Base-by-base conservation (phyloP, 1,139 yeast species). In the Yamadazyma jaroonii region DNA sequence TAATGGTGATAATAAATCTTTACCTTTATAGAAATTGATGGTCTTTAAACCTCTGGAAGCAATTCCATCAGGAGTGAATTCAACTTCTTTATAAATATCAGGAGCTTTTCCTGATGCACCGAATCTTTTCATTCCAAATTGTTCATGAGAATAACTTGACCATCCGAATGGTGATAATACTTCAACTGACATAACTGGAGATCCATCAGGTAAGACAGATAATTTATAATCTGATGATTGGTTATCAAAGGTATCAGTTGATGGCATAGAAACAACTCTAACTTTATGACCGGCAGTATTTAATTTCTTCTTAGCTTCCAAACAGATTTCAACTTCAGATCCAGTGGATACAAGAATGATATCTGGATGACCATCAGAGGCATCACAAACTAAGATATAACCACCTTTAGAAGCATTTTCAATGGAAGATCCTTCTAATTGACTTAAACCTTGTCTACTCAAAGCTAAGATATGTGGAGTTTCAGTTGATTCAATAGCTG, bases 321-420 rank as follows among this genome's bases (percentile, higher is more conserved):
- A 81, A 44, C 87, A 74, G 50, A 92, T 67, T 42, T 81, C 69
- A 49, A 92, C 98, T 75, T 92, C 99, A 41, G 98, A 90, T 68
- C 99, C 99, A 41, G 97, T 86, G 36, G 97, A 76, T 47, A 85
- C 92, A 50, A 92, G 66, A 60, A 87, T 81, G 47, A 92, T 61
- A 53, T 86, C 88, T 38, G 97, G 86, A 49, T 76, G 69, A 40
- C 72, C 78, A 38, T 74, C 79, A 17, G 20, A 6, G 6, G 20
- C 20, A 37, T 74, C 77, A 53, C 73, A 72, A 52, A 75, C 57
- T 51, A 87, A 62, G 49, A 85, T 78, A 78, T 92, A 92, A 65
- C 96, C 99, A 81, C 99, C 99, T 76, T 84, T 88, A 47, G 79
- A 48, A 40, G 98, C 97, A 70, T 84, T 84, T 74, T 88, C 97